Evolutionary conservation across 345 rosid genomes (phyloP).

Genomic region (Ailanthus altissimus): DNA sequence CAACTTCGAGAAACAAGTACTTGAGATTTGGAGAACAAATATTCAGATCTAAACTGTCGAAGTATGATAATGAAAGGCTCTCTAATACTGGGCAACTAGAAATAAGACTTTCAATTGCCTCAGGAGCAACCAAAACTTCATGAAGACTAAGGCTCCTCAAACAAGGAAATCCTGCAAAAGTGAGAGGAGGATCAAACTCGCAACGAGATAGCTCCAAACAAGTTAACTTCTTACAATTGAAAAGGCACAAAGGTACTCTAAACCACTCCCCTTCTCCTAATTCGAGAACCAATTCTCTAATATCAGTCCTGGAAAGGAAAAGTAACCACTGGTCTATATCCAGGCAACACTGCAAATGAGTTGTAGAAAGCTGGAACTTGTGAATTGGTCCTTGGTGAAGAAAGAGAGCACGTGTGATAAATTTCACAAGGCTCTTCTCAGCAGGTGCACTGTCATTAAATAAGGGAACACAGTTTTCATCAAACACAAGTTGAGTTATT

Average conservation of each 20-base stretch:
- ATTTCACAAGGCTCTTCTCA: slow-evolving; percentile 57
- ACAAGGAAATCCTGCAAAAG: slow-evolving; percentile 67
- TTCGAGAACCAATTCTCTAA: slow-evolving; percentile 73
- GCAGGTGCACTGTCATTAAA: slow-evolving; percentile 31
- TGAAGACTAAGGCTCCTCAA: slow-evolving; percentile 75
- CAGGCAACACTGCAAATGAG: slow-evolving; percentile 56
- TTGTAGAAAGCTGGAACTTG: slow-evolving; percentile 74
- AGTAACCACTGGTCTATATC: slow-evolving; percentile 95
- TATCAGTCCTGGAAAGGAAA: slow-evolving; percentile 71
- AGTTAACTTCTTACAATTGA: slow-evolving; percentile 54
- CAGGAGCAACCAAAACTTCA: slow-evolving; percentile 72
- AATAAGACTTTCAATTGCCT: slow-evolving; percentile 74
- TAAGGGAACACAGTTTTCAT: slow-evolving; percentile 53
- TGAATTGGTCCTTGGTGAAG: slow-evolving; percentile 92
- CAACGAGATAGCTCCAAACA: slow-evolving; percentile 75
- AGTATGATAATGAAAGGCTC: slow-evolving; percentile 69
- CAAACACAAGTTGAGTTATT: slow-evolving; percentile 66
- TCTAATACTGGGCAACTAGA: slow-evolving; percentile 82
- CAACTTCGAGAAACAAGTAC: slow-evolving; percentile 85
- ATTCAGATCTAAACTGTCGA: slow-evolving; percentile 70
- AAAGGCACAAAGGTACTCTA: slow-evolving; percentile 78
- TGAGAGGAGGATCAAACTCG: slow-evolving; percentile 71
- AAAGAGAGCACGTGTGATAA: slow-evolving; percentile 63
- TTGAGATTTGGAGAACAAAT: slow-evolving; percentile 76
- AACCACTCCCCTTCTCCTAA: slow-evolving; percentile 88